Percentiles rank a stretch among this genome's conserved stretches.
Evolutionary conservation across 2,329 filamentous ascomycete species (phyloP).

Genomic region (Sarocladium strictum): DNA sequence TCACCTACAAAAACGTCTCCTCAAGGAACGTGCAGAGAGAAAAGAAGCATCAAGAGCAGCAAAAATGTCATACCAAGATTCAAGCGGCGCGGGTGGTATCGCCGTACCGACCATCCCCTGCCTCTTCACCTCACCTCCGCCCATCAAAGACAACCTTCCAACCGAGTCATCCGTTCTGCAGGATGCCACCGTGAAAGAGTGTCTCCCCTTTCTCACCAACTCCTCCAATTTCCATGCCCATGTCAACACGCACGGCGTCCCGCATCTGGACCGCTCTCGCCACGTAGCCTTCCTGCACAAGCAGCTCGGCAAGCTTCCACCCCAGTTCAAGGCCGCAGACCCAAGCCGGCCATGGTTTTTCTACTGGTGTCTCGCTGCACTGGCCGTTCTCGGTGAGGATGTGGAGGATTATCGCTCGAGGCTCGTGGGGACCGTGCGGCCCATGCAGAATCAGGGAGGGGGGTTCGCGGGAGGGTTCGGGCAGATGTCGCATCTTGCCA

Average conservation of each 20-base stretch:
- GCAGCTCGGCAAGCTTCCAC: conserved; percentile 57
- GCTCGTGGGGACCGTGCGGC: conserved; percentile 67
- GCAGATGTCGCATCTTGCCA: conserved; percentile 81
- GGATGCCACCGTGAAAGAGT: conserved; percentile 60
- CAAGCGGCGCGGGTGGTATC: neutral
- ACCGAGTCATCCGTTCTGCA: conserved; percentile 67
- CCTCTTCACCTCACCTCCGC: conserved; percentile 52
- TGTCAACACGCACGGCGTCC: conserved; percentile 66
- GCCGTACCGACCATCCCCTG: conserved; percentile 34
- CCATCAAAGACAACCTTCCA: conserved; percentile 57
- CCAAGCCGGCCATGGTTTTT: conserved; percentile 89
- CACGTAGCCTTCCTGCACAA: conserved; percentile 59
- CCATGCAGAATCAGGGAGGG: conserved; percentile 62
- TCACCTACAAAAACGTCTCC: neutral
- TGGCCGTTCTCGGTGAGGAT: conserved; percentile 74
- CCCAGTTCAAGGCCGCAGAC: conserved; percentile 68
- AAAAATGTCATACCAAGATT: neutral
- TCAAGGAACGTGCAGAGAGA: neutral
- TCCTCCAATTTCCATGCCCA: conserved; percentile 35
- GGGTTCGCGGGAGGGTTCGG: conserved; percentile 94
- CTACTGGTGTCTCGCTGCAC: conserved; percentile 80
- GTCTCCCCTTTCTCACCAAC: conserved; percentile 61
- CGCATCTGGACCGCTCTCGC: conserved; percentile 59
- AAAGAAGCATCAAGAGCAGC: neutral
- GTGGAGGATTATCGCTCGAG: conserved; percentile 58